Evolutionary conservation across 73 alveolate genomes (phyloP), one percentile per base, ranked within the genome.

Genomic region (Symbiodinium pilosum): DNA sequence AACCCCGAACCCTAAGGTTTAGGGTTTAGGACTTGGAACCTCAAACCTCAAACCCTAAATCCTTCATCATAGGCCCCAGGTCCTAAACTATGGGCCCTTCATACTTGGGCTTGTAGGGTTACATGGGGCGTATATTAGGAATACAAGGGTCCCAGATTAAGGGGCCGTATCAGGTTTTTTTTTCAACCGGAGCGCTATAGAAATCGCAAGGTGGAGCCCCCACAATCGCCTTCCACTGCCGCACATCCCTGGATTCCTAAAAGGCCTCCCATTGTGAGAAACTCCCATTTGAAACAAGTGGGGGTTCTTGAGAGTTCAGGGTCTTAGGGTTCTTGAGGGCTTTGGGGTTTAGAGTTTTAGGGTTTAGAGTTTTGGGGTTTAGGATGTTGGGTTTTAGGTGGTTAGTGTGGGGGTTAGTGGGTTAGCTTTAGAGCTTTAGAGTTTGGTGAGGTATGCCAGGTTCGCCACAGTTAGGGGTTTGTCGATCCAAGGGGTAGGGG

Each of bases 31-130:
- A 59, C 39, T 36, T 36, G 18, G 28, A 16, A 7, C 77, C 39
- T 36, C 28, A 64, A 64, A 26, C 77, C 77, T 36, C 9, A 64
- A 64, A 64, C 77, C 77, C 36, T 0, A 64, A 64, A 64, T 16
- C 77, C 77, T 64, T 26, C 4, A 64, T 36, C 77, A 32, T 64
- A 6, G 28, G 28, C 77, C 77, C 40, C 2, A 64, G 9, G 28
- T 36, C 77, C 77, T 12, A 64, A 14, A 21, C 77, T 36, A 32
- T 0, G 9, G 32, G 28, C 77, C 77, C 77, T 40, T 91, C 97
- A 0, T 81, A 88, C 30, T 30, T 91, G 88, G 97, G 97, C 41
- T 21, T 69, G 39, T n/a, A n/a, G n/a, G n/a, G n/a, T n/a, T n/a
- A n/a, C n/a, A n/a, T n/a, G n/a, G n/a, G n/a, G n/a, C n/a, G n/a